A percentile compares a stretch with the other conserved stretches of the same genome.
Evolutionary conservation across 495 filamentous ascomycete genomes (phyloP).

Genomic region (Annulohypoxylon bovei): DNA sequence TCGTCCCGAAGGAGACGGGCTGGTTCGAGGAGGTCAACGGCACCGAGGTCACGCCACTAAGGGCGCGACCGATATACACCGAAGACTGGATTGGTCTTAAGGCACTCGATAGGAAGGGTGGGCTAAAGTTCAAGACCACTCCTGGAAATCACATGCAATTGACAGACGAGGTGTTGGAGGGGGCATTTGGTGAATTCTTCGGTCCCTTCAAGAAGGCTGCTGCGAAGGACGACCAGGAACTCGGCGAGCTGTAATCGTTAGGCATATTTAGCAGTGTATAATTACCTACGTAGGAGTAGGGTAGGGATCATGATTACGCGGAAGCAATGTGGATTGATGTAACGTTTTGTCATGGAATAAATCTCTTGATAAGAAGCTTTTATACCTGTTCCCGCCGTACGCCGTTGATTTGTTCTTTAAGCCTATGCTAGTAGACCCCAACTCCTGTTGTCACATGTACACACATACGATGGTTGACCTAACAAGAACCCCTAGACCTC

Average conservation of each 20-base stretch:
- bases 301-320: conserved; percentile 18
- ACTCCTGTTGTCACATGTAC: conserved; percentile 38
- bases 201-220: conserved; percentile 57
- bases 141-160: conserved; percentile 88
- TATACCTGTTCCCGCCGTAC: conserved; percentile 21
- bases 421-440: conserved; percentile 46
- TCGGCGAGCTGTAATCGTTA: conserved; percentile 42
- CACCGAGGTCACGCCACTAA: conserved; percentile 71
- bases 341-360: conserved; percentile 14
- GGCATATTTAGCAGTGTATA: conserved; percentile 18
- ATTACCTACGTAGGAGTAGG: not conserved
- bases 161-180: conserved; percentile 69
- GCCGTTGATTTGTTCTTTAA: conserved; percentile 27
- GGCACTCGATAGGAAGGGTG: conserved; percentile 80
- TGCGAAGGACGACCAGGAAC: conserved; percentile 19
- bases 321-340: conserved; percentile 13
- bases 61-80: conserved; percentile 78
- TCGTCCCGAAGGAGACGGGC: conserved; percentile 88
- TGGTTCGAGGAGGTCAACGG: conserved; percentile 91
- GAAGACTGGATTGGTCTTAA: conserved; percentile 96
- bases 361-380: conserved; percentile 17
- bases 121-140: conserved; percentile 74
- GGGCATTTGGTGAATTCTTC: conserved; percentile 79
- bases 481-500: conserved; percentile 38
- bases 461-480: conserved; percentile 14